These are phyloP conservation scores for Angomonas desouzai DNA, from an alignment of 208 protist genomes.

Conservation along the genomic window DNA sequence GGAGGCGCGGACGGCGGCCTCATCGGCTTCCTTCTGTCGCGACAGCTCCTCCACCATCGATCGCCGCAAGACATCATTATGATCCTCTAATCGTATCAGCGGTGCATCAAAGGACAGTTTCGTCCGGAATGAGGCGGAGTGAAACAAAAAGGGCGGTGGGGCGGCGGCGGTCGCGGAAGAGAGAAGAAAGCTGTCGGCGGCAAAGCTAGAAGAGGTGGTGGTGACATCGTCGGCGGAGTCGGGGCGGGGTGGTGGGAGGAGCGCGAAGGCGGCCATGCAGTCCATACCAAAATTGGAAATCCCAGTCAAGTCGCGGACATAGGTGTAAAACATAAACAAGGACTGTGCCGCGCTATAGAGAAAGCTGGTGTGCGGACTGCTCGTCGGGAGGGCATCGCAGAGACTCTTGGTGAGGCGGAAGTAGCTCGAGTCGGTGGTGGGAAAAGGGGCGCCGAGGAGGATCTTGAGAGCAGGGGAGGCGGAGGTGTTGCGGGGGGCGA, in stretches of 20 bases:
- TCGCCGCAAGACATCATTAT: neutral
- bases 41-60: neutral
- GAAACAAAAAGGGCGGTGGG: conserved; percentile 35
- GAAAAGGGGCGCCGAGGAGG: conserved; percentile 43
- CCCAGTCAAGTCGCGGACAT: conserved; percentile 59
- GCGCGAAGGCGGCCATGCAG: neutral
- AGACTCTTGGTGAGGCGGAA: conserved; percentile 72
- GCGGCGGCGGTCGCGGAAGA: neutral
- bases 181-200: neutral
- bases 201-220: neutral
- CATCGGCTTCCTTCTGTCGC: neutral
- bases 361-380: conserved; percentile 59
- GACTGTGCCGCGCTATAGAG: conserved; percentile 39
- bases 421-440: conserved; percentile 57
- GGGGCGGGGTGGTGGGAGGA: neutral
- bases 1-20: neutral
- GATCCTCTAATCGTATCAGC: conserved; percentile 30
- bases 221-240: neutral
- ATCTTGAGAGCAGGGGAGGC: conserved; percentile 1
- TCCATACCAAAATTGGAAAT: conserved; percentile 68
- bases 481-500: neutral
- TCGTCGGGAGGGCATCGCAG: conserved; percentile 37
- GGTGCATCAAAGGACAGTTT: conserved; percentile 63
- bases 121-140: conserved; percentile 48
- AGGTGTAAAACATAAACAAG: conserved; percentile 54